phyloP scores from a whole-genome alignment of 2,329 filamentous ascomycete genomes.

The Monosporascus sp. region DNA sequence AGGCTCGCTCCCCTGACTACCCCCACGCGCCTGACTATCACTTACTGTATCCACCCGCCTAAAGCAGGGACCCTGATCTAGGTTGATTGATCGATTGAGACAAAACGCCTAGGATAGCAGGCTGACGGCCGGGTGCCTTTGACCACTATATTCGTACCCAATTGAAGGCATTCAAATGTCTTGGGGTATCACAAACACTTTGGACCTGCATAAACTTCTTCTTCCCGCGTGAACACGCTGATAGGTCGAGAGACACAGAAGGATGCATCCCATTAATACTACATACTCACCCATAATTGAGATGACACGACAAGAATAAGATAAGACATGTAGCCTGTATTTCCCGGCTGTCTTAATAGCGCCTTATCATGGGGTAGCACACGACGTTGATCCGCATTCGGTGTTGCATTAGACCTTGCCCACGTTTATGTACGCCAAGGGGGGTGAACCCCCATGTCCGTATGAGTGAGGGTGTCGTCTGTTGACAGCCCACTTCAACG shows the following conservation, averaged over 20 bases:
- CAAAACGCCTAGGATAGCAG: too few relatives aligned
- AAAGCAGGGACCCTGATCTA: too few relatives aligned
- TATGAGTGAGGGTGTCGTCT: not conserved
- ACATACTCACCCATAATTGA: not conserved
- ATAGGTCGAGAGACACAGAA: too few relatives aligned
- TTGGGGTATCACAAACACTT: too few relatives aligned
- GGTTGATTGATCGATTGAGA: too few relatives aligned
- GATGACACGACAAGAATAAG: not conserved
- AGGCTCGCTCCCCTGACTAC: not conserved
- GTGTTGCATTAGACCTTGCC: not conserved
- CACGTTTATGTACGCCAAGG: not conserved
- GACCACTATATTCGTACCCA: too few relatives aligned
- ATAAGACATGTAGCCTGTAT: not conserved
- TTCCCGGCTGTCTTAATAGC: not conserved
- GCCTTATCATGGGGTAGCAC: not conserved
- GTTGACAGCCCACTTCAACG: not conserved
- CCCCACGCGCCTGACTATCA: not conserved
- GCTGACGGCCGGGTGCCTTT: too few relatives aligned
- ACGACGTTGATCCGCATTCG: not conserved
- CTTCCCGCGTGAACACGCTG: too few relatives aligned
- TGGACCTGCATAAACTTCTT: too few relatives aligned
- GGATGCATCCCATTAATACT: too few relatives aligned
- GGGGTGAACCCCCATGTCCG: not conserved
- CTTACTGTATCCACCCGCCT: too few relatives aligned
- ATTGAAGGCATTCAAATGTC: too few relatives aligned